phyloP scores from a whole-genome alignment of 2,329 filamentous ascomycete genomes.

The Colletotrichum brevisporum region DNA sequence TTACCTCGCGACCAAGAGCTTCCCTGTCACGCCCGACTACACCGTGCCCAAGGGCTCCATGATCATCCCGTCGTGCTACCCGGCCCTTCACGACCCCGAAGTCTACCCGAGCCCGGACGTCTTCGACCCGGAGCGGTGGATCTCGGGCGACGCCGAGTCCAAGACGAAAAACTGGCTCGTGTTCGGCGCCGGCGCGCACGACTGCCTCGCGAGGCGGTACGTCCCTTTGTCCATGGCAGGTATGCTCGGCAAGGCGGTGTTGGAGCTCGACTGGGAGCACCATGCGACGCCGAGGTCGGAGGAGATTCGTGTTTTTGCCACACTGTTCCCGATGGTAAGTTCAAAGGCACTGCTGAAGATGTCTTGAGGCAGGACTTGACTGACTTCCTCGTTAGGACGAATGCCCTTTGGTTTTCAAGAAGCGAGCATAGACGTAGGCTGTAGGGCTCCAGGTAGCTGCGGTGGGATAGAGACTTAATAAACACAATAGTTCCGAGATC shows the following conservation, averaged over 20 bases:
- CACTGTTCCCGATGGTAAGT: slow-evolving; percentile 63
- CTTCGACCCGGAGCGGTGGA: slow-evolving; percentile 67
- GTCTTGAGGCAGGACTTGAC: not conserved
- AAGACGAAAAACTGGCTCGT: slow-evolving; percentile 69
- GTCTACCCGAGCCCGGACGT: slow-evolving; percentile 61
- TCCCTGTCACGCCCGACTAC: slow-evolving; percentile 62
- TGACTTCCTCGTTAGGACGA: not conserved
- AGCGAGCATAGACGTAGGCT: not conserved
- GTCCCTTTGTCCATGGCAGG: slow-evolving; percentile 64
- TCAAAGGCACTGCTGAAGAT: not conserved
- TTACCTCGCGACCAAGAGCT: slow-evolving; percentile 62
- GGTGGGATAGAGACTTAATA: not conserved
- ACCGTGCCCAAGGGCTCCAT: slow-evolving; percentile 65
- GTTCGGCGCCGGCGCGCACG: slow-evolving; percentile 65
- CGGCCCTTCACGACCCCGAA: slow-evolving; percentile 64
- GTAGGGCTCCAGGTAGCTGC: not conserved
- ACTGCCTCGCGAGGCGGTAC: slow-evolving; percentile 64
- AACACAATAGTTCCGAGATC: no score
- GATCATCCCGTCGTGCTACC: slow-evolving; percentile 66
- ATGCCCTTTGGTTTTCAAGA: not conserved
- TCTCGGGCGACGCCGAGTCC: slow-evolving; percentile 63
- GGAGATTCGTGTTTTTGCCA: slow-evolving; percentile 66
- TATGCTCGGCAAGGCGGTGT: slow-evolving; percentile 66
- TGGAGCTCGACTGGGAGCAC: slow-evolving; percentile 66
- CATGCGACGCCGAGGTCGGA: slow-evolving; percentile 63